These are phyloP conservation scores for Trichoderma citrinoviride DNA, from an alignment of 2,329 filamentous ascomycete species.

Conservation along the genomic window DNA sequence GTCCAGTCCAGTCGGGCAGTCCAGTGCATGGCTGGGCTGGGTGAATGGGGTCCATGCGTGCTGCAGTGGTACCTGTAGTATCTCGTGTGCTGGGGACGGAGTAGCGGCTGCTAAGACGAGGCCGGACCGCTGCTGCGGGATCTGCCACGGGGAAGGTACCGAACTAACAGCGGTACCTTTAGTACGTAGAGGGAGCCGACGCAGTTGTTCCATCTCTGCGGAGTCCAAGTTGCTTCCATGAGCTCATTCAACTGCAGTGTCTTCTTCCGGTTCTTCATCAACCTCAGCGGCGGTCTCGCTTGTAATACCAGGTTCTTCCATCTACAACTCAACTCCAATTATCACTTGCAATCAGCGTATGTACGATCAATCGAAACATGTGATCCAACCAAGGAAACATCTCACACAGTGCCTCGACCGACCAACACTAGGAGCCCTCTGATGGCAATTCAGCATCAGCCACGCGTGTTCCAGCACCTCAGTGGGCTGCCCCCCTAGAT, in stretches of 20 bases:
- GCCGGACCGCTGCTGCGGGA: background rate
- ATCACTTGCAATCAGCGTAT: too few relatives aligned
- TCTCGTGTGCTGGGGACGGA: background rate
- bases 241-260: too few relatives aligned
- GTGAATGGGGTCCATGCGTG: background rate
- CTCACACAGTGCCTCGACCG: background rate
- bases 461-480: constrained; percentile 6
- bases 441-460: background rate
- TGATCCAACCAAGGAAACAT: background rate
- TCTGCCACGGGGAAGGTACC: background rate
- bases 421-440: background rate
- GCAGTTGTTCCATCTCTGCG: too few relatives aligned
- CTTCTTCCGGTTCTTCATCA: too few relatives aligned
- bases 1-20: too few relatives aligned
- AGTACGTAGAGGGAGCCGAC: background rate
- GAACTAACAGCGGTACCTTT: background rate
- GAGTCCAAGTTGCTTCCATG: too few relatives aligned
- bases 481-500: background rate
- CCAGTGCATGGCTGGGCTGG: background rate
- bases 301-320: too few relatives aligned
- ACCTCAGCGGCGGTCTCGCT: too few relatives aligned
- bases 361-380: background rate
- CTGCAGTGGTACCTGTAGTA: background rate
- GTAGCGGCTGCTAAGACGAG: background rate
- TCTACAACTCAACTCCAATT: too few relatives aligned